Base-by-base conservation (phyloP, 2,329 filamentous ascomycete species). In the Ascochyta clinopodiicola region DNA sequence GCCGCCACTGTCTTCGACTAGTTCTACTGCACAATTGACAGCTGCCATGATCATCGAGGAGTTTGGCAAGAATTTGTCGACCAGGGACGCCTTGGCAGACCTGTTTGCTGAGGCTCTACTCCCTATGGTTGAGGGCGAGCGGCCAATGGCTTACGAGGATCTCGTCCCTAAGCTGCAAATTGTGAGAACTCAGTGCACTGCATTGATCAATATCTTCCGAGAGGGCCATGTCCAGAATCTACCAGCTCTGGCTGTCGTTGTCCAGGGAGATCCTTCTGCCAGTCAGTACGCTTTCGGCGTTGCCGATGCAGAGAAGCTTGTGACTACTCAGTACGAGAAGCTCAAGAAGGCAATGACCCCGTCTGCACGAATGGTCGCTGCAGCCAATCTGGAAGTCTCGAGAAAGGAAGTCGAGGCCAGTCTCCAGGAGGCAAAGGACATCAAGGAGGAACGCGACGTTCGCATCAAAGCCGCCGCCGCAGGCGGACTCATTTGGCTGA, bases 211-310 rank as follows among this genome's bases (percentile, higher is more conserved):
- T 71, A 86, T 95, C 46, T 99, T 99, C 83, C 86, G 92, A 65
- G 94, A 98, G 38, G 68, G 64, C 9, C 71, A 75, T 48, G 68
- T 74, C 15, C 62, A 70, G 31, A 88, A 92, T 68, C 80, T 98
- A 36, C 94, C 96, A 1, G 83, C 83, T 5, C 84, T 98, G 42
- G 92, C 95, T 21, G 91, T 96, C 2, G 87, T 99, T 17, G 94
- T 97, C 8, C 95, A 99, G 77, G 95, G 95, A 27, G 94, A 98
- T 70, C 82, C 90, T 5, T 90, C 96, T 70, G 94, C 95, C 32
- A 94, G 95, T 0, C 93, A 94, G 9, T 94, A 88, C 66, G 94
- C 95, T 6, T 99, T 99, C 74, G 96, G 92, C 1, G 84, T 98
- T 46, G 79, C 84, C 0, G 92, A 94, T 63, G 95, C 93, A 0